Evolutionary conservation across 148 eudicot species (phyloP), one percentile per base, ranked within the genome.

Genomic region (Fagopyrum tataricum): DNA sequence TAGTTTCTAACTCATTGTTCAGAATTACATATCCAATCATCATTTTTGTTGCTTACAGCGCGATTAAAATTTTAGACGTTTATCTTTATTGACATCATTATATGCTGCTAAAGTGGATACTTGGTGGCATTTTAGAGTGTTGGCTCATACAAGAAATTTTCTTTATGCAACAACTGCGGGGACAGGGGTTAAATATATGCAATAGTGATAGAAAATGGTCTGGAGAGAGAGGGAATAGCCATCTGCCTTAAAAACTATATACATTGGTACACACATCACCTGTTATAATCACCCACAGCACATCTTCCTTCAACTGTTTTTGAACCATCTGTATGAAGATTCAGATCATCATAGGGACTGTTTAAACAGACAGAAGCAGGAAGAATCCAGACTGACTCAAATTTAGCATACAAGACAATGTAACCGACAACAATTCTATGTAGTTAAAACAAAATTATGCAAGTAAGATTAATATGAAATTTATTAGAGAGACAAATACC

Each of bases 251-350:
- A 52, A 17, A 15, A 52, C 17, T 17, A 52, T 55, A 20, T 8
- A 55, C n/a, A n/a, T 53, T n/a, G 59, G 3, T 10, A 11, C 10
- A 58, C 10, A 58, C 10, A 74, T 39, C 81, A 93, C 98, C 82
- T 81, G 72, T 85, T 89, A 82, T 88, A 93, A 80, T 87, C 82
- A 40, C 98, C 98, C 73, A 79, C 82, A 42, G 97, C 96, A 77
- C 94, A 93, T 80, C 98, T 87, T 76, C 98, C 98, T 86, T 93
- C 97, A 82, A 85, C 75, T 58, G 92, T 89, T 83, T 93, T 93
- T 66, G 46, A 52, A 69, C 97, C 98, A 79, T 91, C 98, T 91
- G 76, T 64, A 76, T 13, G 18, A 76, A 70, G 23, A 64, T 68
- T 74, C 40, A 56, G 26, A 1, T 75, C 44, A 15, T 15, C 69